Evolutionary conservation across 2,329 filamentous ascomycete genomes (phyloP).

Genomic region (Colletotrichum godetiae): DNA sequence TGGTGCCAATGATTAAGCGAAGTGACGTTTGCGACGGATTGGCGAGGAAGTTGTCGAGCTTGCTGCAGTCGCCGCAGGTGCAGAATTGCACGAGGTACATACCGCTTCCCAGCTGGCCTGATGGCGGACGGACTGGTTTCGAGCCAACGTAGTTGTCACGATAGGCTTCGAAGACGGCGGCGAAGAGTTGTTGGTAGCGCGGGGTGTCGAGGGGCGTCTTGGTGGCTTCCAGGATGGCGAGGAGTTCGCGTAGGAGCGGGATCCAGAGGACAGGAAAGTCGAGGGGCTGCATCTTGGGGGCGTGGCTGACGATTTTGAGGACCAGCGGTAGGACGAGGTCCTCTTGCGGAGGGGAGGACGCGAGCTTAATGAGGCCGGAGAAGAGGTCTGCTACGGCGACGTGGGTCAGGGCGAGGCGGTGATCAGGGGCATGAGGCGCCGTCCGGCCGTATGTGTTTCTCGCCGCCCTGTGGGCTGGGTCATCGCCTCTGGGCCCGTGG

Average conservation of each 20-base stretch:
- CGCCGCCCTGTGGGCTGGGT: neutral
- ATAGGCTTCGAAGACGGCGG: constrained; percentile 38
- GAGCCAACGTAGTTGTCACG: constrained; percentile 38
- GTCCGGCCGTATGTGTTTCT: neutral
- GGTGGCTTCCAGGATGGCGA: constrained; percentile 27
- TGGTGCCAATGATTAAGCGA: constrained; percentile 31
- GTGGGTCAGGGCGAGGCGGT: neutral
- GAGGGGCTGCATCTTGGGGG: constrained; percentile 20
- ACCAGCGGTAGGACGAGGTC: constrained; percentile 38
- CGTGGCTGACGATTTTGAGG: constrained; percentile 35
- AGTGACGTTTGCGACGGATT: constrained; percentile 2
- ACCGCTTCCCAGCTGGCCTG: neutral
- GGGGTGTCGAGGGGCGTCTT: constrained; percentile 25
- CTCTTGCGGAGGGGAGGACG: constrained; percentile 30
- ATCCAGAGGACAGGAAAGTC: constrained; percentile 44
- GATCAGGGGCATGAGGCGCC: neutral
- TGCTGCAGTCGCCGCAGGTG: constrained; percentile 40
- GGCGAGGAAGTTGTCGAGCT: constrained; percentile 43
- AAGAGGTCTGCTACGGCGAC: constrained; percentile 6
- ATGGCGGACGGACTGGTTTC: constrained; percentile 22
- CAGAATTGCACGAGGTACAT: constrained; percentile 34
- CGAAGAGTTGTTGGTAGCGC: constrained; percentile 41
- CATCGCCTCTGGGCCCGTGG: neutral
- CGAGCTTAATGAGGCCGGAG: constrained; percentile 1
- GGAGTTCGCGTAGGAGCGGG: constrained; percentile 41